phyloP scores from a whole-genome alignment of 2,329 filamentous ascomycete species.

The Stachybotrys elegans region DNA sequence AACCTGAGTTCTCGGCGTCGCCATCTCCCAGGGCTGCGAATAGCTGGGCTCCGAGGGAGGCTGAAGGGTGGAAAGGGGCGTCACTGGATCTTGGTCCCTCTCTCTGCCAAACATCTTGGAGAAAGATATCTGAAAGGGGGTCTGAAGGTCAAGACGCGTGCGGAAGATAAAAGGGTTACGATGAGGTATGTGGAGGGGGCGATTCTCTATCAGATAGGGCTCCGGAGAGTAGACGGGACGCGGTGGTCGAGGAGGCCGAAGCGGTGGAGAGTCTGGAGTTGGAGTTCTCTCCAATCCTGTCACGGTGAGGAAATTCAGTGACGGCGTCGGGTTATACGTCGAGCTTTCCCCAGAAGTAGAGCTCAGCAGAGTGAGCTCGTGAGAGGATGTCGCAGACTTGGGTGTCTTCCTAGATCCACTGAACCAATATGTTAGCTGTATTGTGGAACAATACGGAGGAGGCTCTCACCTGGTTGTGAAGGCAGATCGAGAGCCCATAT shows the following conservation, averaged over 20 bases:
- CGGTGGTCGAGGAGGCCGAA: conserved; percentile 2
- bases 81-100: neutral
- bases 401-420: neutral
- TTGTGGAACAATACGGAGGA: too few species aligned
- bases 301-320: conserved; percentile 5
- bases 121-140: conserved; percentile 15
- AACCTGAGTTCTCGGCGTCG: neutral
- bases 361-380: neutral
- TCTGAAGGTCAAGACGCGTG: conserved; percentile 22
- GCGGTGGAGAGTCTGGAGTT: neutral
- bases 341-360: neutral
- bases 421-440: too few species aligned
- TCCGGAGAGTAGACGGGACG: too few species aligned
- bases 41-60: neutral
- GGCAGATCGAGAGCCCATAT: conserved; percentile 18
- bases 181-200: conserved; percentile 10
- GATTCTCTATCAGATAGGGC: too few species aligned
- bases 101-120: conserved; percentile 10
- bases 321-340: neutral
- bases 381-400: neutral
- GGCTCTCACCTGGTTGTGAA: too few species aligned
- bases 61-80: neutral
- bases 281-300: conserved; percentile 1
- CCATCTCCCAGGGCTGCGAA: neutral
- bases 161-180: conserved; percentile 30